A percentile compares a stretch with the other conserved stretches of the same genome.
Evolutionary conservation across 495 filamentous ascomycete species (phyloP).

Genomic region (Choiromyces venosus): DNA sequence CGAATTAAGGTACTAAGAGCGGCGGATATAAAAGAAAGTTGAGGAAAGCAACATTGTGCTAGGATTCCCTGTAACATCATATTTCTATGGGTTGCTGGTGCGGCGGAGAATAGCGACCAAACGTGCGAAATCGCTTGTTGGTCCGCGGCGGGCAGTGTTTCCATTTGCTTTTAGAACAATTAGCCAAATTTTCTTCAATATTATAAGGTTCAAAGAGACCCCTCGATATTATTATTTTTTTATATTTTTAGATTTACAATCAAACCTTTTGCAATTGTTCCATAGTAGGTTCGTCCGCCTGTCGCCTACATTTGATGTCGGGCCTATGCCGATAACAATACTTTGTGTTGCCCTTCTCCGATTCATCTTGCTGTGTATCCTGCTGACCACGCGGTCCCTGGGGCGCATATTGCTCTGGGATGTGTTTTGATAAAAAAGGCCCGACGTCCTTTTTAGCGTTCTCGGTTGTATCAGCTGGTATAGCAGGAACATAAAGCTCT

Average conservation of each 20-base stretch:
- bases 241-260: constrained; percentile 16
- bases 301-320: constrained; percentile 85
- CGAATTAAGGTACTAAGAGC: constrained; percentile 85
- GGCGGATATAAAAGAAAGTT: constrained; percentile 83
- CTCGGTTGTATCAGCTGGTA: constrained; percentile 37
- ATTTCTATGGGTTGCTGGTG: constrained; percentile 85
- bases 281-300: constrained; percentile 93
- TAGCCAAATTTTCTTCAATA: constrained; percentile 22
- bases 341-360: constrained; percentile 65
- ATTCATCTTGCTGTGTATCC: constrained; percentile 31
- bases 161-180: constrained; percentile 55
- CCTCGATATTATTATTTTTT: not conserved
- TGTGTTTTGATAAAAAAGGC: constrained; percentile 79
- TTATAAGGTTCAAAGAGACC: constrained; percentile 10
- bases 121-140: constrained; percentile 92
- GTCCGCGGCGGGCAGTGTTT: constrained; percentile 71
- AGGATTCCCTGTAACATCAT: constrained; percentile 94
- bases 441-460: constrained; percentile 50
- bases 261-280: constrained; percentile 79
- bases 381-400: constrained; percentile 45
- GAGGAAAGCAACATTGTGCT: constrained; percentile 92
- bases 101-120: constrained; percentile 95
- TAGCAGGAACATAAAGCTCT: constrained; percentile 35
- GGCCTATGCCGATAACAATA: constrained; percentile 95
- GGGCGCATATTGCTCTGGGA: constrained; percentile 75